A percentile compares a stretch with the other conserved stretches of the same genome.
These are phyloP conservation scores for Botrytis paeoniae DNA, from an alignment of 2,329 filamentous ascomycete species.

Conservation along the genomic window DNA sequence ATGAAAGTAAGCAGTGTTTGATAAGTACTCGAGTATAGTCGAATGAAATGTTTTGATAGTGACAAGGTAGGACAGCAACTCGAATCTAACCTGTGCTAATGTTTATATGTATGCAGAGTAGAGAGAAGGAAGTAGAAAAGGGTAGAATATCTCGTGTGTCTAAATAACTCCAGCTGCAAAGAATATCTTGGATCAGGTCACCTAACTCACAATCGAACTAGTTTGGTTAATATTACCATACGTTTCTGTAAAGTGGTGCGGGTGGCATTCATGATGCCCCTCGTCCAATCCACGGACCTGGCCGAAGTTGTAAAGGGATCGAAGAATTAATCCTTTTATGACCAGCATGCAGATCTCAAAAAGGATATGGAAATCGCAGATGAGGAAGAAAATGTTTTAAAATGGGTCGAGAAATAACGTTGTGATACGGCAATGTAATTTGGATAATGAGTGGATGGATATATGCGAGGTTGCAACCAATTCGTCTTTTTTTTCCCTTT, in stretches of 20 bases:
- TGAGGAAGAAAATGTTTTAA: neutral
- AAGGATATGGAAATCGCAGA: neutral
- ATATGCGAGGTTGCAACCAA: neutral
- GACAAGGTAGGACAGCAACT: neutral
- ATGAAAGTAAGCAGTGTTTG: neutral
- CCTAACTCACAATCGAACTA: neutral
- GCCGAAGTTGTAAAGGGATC: neutral
- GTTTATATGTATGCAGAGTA: neutral
- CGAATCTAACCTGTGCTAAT: neutral
- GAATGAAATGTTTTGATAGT: neutral
- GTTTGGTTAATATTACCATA: neutral
- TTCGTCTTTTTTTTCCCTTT: neutral
- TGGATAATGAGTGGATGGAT: slow-evolving; percentile 3
- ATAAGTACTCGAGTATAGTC: neutral
- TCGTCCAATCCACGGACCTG: slow-evolving; percentile 2
- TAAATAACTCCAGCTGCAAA: neutral
- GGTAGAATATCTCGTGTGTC: neutral
- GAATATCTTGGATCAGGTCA: neutral
- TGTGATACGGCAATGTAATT: neutral
- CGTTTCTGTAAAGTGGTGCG: neutral
- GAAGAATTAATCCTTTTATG: neutral
- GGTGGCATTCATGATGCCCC: neutral
- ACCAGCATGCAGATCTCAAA: slow-evolving; percentile 1
- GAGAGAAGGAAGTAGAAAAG: neutral
- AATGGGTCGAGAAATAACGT: neutral